phyloP scores from a whole-genome alignment of 2,329 filamentous ascomycete genomes.

The Plenodomus biglobosus region DNA sequence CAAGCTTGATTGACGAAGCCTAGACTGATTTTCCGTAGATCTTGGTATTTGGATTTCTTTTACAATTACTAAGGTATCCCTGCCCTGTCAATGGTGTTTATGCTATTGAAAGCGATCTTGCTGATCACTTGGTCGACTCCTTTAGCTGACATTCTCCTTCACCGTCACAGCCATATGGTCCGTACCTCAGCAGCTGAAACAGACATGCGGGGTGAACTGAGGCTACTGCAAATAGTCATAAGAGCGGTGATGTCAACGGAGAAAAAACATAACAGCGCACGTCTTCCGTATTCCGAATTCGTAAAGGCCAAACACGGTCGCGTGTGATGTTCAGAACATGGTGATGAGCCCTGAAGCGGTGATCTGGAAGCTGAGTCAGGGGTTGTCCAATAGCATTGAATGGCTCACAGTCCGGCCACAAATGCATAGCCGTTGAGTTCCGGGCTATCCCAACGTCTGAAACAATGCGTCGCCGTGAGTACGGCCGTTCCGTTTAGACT shows the following conservation, averaged over 20 bases:
- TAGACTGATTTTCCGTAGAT: too few relatives aligned
- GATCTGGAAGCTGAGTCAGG: neutral
- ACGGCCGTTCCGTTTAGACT: neutral
- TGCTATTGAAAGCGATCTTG: neutral
- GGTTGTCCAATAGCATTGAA: neutral
- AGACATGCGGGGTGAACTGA: neutral
- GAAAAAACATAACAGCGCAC: neutral
- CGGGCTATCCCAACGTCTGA: neutral
- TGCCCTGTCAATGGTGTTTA: neutral
- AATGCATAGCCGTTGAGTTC: conserved; percentile 1
- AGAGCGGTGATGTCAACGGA: neutral
- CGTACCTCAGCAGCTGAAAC: neutral
- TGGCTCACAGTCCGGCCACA: neutral
- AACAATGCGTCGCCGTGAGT: neutral
- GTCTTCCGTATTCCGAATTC: neutral
- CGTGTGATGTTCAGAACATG: neutral
- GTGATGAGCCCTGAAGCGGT: neutral
- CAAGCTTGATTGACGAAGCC: neutral
- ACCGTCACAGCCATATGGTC: neutral
- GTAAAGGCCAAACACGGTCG: neutral
- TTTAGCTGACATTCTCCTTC: neutral
- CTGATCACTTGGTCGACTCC: neutral
- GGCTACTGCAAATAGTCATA: too few relatives aligned
- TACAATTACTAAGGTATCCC: neutral
- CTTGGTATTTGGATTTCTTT: neutral